Evolutionary conservation across 805 yeast species (phyloP).

Genomic region (Sugiyamaella qingdaonensis): DNA sequence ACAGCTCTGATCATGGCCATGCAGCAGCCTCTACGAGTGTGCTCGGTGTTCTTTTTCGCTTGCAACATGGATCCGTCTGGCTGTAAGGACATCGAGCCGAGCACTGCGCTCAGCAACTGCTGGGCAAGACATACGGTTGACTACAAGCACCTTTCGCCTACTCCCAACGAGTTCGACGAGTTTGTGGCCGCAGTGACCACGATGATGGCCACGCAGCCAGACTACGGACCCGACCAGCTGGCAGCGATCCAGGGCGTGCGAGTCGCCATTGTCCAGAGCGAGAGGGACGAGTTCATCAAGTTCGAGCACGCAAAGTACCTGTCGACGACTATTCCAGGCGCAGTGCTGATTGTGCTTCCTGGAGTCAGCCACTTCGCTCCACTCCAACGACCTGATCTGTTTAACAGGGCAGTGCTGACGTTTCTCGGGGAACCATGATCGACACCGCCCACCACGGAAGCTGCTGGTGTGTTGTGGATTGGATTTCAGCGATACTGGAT

Average conservation of each 20-base stretch:
- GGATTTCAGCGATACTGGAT: too few relatives aligned
- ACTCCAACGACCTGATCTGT: neutral
- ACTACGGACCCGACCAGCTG: neutral
- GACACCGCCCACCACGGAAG: too few relatives aligned
- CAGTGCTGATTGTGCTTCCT: neutral
- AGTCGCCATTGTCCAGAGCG: neutral
- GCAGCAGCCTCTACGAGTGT: neutral
- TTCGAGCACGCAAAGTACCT: neutral
- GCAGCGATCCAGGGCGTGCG: neutral
- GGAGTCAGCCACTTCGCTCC: slow-evolving; percentile 1
- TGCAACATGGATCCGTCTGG: slow-evolving; percentile 2
- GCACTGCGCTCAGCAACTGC: neutral
- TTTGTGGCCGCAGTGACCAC: neutral
- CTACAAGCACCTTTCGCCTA: neutral
- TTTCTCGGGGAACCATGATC: neutral
- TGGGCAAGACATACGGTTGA: neutral
- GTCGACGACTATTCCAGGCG: neutral
- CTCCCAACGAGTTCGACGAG: neutral
- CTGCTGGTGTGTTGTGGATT: too few relatives aligned
- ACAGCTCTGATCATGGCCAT: neutral
- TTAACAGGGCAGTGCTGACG: neutral
- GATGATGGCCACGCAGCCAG: neutral
- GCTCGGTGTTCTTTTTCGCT: neutral
- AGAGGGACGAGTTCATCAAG: neutral
- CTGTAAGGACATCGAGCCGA: neutral